Conservation (phyloP, 768 basidiomycete species). For the Amanita pallidorosea region DNA sequence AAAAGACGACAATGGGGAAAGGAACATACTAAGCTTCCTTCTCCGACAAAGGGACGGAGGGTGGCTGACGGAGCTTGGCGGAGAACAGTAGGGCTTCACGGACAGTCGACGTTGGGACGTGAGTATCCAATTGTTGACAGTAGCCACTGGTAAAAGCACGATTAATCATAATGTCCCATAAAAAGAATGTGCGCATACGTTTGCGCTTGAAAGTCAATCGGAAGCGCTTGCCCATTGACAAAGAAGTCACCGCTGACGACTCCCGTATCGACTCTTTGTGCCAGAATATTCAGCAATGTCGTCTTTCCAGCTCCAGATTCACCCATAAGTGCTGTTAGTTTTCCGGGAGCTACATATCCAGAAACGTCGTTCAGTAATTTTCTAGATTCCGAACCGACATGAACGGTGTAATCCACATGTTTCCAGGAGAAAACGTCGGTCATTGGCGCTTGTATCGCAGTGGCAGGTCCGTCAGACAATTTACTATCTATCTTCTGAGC, state of each 20-base stretch:
- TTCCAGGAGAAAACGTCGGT: slow-evolving; percentile 76
- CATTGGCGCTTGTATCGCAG: slow-evolving; percentile 31
- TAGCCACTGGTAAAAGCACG: slow-evolving; percentile 37
- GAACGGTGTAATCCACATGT: slow-evolving; percentile 55
- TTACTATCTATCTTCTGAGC: slow-evolving; percentile 7
- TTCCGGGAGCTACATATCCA: slow-evolving; percentile 79
- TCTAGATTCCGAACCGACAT: slow-evolving; percentile 33
- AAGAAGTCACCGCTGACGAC: slow-evolving; percentile 39
- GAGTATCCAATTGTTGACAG: slow-evolving; percentile 80
- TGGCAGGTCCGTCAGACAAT: slow-evolving; percentile 16
- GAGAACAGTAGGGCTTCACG: slow-evolving; percentile 76
- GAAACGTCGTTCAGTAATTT: slow-evolving; percentile 61
- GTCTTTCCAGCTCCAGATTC: slow-evolving; percentile 46
- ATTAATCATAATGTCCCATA: background rate
- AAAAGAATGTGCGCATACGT: slow-evolving; percentile 17
- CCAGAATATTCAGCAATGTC: slow-evolving; percentile 47
- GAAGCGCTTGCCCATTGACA: slow-evolving; percentile 43
- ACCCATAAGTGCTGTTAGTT: slow-evolving; percentile 70
- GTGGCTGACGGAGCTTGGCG: slow-evolving; percentile 68
- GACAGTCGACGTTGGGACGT: slow-evolving; percentile 65
- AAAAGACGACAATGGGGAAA: background rate
- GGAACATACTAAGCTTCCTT: slow-evolving; percentile 68
- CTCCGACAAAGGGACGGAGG: slow-evolving; percentile 49
- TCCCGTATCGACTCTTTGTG: slow-evolving; percentile 36
- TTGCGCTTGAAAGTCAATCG: slow-evolving; percentile 52